These are phyloP conservation scores for Nepenthes alata DNA, from an alignment of 179 eudicot genomes.

Conservation along the genomic window DNA sequence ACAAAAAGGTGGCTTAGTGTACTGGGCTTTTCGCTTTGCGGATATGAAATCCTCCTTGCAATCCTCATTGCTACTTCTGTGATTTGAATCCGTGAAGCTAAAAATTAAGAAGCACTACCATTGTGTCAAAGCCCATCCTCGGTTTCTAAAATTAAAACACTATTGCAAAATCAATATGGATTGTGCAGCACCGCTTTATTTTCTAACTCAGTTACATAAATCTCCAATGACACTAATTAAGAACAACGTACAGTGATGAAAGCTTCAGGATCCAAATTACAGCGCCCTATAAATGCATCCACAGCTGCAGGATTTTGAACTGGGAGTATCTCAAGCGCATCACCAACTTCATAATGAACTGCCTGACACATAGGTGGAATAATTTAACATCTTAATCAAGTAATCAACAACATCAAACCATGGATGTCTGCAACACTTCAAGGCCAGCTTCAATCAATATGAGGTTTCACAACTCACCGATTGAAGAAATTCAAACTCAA, in stretches of 20 bases:
- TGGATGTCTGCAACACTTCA: neutral
- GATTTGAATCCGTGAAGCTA: too few species aligned
- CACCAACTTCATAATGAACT: constrained; percentile 78
- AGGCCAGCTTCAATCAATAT: neutral
- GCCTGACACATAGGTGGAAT: constrained; percentile 16
- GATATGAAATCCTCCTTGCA: too few species aligned
- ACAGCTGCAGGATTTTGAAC: constrained; percentile 68
- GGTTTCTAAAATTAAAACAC: too few species aligned
- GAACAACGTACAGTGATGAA: constrained; percentile 54
- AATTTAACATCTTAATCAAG: neutral
- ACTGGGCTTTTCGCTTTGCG: too few species aligned
- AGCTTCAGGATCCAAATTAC: constrained; percentile 75
- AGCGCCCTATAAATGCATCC: constrained; percentile 67
- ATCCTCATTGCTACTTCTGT: too few species aligned
- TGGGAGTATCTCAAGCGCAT: constrained; percentile 79
- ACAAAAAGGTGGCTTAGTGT: too few species aligned
- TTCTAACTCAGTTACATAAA: neutral
- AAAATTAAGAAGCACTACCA: too few species aligned
- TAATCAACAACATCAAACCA: neutral
- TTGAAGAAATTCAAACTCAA: constrained; percentile 68
- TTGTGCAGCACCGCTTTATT: neutral
- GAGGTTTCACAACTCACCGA: constrained; percentile 35
- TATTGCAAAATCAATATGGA: neutral
- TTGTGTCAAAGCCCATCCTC: too few species aligned
- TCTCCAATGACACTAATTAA: neutral